Percentiles rank a stretch among this genome's conserved stretches.
Evolutionary conservation across 2,329 filamentous ascomycete genomes (phyloP).

Genomic region (Colletotrichum siamense): DNA sequence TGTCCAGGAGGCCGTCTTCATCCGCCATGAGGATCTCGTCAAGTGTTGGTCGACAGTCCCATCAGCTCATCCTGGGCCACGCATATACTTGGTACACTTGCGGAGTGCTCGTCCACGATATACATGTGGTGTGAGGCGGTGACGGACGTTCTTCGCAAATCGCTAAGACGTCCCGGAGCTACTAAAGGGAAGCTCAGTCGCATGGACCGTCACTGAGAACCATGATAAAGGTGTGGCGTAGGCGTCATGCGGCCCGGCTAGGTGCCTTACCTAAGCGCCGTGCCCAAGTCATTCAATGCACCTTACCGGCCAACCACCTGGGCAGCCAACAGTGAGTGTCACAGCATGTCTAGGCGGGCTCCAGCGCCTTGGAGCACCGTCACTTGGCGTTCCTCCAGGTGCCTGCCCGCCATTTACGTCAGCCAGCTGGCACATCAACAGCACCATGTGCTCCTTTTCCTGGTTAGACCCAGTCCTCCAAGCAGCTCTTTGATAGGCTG

Average conservation of each 20-base stretch:
- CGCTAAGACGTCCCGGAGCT: background rate
- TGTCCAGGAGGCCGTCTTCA: constrained; percentile 62
- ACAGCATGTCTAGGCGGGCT: background rate
- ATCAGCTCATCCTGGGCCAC: constrained; percentile 17
- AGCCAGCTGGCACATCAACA: background rate
- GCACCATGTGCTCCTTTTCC: background rate
- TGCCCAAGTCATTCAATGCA: background rate
- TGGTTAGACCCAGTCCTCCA: constrained; percentile 14
- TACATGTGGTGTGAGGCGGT: background rate
- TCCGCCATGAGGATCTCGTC: constrained; percentile 59
- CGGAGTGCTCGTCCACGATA: background rate
- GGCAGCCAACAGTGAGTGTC: background rate
- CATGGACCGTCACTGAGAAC: background rate
- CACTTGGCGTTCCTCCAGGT: background rate
- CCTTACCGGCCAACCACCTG: background rate
- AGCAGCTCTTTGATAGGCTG: constrained; percentile 21
- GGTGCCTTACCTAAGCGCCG: background rate
- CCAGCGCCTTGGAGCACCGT: background rate
- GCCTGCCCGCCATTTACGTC: constrained; percentile 8
- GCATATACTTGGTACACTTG: background rate
- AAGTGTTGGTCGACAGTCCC: constrained; percentile 1
- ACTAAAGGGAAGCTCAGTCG: background rate
- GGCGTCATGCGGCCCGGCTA: background rate
- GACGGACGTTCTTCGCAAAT: background rate
- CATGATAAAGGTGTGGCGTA: constrained; percentile 4